These are phyloP conservation scores for Yamadazyma conglobata DNA, from an alignment of 1,139 yeast genomes.

Conservation along the genomic window DNA sequence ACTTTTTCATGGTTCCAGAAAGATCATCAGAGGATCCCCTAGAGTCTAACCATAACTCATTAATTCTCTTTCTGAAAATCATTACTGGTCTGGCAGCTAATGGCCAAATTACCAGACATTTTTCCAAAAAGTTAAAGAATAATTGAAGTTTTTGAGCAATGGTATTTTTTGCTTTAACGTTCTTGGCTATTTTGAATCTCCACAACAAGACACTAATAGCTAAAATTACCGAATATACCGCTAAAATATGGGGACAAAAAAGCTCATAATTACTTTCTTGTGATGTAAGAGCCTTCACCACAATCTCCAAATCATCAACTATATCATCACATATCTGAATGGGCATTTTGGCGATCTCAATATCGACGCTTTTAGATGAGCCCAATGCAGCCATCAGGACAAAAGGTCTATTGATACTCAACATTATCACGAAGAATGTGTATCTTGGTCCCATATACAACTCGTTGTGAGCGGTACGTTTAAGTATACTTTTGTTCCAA, in stretches of 20 bases:
- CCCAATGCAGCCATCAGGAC: conserved; percentile 12
- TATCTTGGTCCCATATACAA: conserved; percentile 13
- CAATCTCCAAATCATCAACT: conserved; percentile 12
- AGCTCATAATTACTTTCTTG: conserved; percentile 5
- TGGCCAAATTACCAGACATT: conserved; percentile 10
- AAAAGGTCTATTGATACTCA: conserved; percentile 14
- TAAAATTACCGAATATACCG: conserved; percentile 11
- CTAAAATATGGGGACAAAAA: conserved; percentile 11
- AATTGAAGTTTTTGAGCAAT: conserved; percentile 5
- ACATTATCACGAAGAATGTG: conserved; percentile 12
- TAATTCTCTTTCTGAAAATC: conserved; percentile 8
- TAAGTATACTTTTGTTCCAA: conserved; percentile 12
- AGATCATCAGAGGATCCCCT: too few species aligned
- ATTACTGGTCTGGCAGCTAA: conserved; percentile 9
- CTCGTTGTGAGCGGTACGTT: conserved; percentile 13
- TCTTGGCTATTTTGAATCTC: conserved; percentile 9
- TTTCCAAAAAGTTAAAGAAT: conserved; percentile 9
- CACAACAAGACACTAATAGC: conserved; percentile 13
- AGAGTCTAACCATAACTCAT: conserved; percentile 3
- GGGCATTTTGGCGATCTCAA: conserved; percentile 7
- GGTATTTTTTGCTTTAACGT: conserved; percentile 1
- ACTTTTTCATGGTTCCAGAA: background rate
- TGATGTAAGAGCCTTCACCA: conserved; percentile 8
- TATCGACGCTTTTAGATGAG: conserved; percentile 8
- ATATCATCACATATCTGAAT: conserved; percentile 13